Percentiles rank a stretch among this genome's conserved stretches.
Evolutionary conservation across 169 alveolate species (phyloP).

Genomic region (Plasmodium ovale): DNA sequence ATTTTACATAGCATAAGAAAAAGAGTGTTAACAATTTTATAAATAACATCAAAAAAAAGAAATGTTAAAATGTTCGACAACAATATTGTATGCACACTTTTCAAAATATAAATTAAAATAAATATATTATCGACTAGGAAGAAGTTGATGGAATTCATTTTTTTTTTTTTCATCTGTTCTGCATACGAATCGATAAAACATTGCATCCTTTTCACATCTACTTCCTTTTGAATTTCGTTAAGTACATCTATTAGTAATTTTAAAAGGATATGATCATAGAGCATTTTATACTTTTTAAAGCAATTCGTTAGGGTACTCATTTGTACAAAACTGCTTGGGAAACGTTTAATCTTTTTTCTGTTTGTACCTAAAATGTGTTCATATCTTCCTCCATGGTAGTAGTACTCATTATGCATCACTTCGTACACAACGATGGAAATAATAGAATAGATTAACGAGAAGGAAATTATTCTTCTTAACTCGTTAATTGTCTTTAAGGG

Average conservation of each 20-base stretch:
- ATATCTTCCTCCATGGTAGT: neutral
- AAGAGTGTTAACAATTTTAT: conserved; percentile 39
- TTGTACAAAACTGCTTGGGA: neutral
- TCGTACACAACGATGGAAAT: conserved; percentile 10
- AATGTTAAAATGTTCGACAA: conserved; percentile 58
- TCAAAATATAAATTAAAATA: conserved; percentile 51
- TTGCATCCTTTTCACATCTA: conserved; percentile 40
- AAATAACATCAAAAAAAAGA: conserved; percentile 54
- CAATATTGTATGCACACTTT: conserved; percentile 27
- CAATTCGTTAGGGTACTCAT: neutral
- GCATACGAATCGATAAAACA: conserved; percentile 58
- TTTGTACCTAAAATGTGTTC: too few relatives aligned
- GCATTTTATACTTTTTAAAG: conserved; percentile 8
- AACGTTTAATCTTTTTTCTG: neutral
- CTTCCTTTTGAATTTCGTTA: conserved; percentile 44
- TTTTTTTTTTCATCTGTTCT: conserved; percentile 65
- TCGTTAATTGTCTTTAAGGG: conserved; percentile 73
- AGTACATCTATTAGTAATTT: conserved; percentile 53
- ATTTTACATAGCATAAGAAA: conserved; percentile 42
- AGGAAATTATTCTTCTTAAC: conserved; percentile 67
- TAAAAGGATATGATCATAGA: conserved; percentile 32
- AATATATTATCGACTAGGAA: conserved; percentile 72
- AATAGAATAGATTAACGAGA: conserved; percentile 53
- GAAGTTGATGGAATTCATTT: conserved; percentile 53
- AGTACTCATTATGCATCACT: conserved; percentile 12